Evolutionary conservation across 495 filamentous ascomycete species (phyloP), one percentile per base, ranked within the genome.

Genomic region (Tricharina praecox): DNA sequence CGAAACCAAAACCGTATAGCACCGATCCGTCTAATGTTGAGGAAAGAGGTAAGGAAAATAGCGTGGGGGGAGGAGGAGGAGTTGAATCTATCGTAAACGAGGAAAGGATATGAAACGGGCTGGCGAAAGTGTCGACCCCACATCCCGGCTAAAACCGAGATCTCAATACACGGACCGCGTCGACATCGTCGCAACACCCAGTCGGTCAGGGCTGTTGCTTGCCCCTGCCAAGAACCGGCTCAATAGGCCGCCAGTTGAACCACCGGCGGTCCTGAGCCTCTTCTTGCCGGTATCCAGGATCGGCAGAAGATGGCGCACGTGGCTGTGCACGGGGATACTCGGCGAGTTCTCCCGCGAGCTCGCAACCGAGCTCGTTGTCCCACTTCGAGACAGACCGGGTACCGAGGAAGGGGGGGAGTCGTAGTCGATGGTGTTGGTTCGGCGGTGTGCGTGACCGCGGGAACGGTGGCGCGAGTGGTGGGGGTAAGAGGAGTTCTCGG

Each of bases 311-410:
- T 50, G 37, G 40, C 51, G 56, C 39, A 56, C 55, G 19, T 43
- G 40, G 21, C 13, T 43, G 28, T 48, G 25, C 39, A 45, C 48
- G 28, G 54, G 21, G 56, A 54, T 30, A 48, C 48, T 25, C 32
- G 56, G 56, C 15, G 56, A 59, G 16, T 48, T 55, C 11, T 49
- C 56, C 19, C 59, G 48, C 23, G 56, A 59, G 47, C 55, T 59
- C 20, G 54, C 21, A 28, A 52, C 48, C 20, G 51, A 56, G 2
- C 52, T 54, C 25, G 55, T 16, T 36, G 54, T 59, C 1, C 57
- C 52, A 25, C 56, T 60, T 10, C 56, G 53, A 8, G 49, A 50
- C 10, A 60, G 52, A 15, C 40, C 28, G 4, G 57, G 57, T 26
- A 60, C 55, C 23, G 49, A 30, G 28, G 50, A 54, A 20, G 53